Evolutionary conservation across 2,329 filamentous ascomycete species (phyloP).

Genomic region (Arthrobotrys iridis): DNA sequence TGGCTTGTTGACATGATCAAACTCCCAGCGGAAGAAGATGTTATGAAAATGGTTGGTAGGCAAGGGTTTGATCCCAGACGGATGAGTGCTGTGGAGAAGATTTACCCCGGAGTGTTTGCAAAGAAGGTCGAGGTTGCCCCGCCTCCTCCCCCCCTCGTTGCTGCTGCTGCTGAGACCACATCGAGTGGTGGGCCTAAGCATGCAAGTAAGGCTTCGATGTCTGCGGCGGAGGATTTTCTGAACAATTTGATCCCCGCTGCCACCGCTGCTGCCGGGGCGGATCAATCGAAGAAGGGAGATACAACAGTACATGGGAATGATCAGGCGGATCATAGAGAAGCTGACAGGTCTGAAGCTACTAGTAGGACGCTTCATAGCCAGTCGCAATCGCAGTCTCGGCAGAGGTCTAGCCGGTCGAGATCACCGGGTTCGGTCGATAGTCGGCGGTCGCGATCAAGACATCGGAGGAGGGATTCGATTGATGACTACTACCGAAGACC

Average conservation of each 20-base stretch:
- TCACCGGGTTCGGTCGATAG: conserved; percentile 39
- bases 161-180: conserved; percentile 19
- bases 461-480: conserved; percentile 18
- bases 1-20: conserved; percentile 73
- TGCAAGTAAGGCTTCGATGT: conserved; percentile 48
- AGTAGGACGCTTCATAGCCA: conserved; percentile 28
- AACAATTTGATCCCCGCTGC: conserved; percentile 30
- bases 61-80: conserved; percentile 70
- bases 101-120: conserved; percentile 64
- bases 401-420: background rate
- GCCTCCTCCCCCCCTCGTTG: background rate
- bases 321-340: conserved; percentile 8
- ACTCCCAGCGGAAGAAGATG: conserved; percentile 66
- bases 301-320: background rate
- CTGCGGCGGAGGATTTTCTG: conserved; percentile 52
- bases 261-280: background rate
- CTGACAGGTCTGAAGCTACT: conserved; percentile 29
- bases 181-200: conserved; percentile 9
- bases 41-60: conserved; percentile 65
- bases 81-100: conserved; percentile 66
- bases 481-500: conserved; percentile 32
- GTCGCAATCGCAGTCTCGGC: conserved; percentile 19
- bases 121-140: conserved; percentile 25
- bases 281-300: conserved; percentile 11
- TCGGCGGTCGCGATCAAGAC: conserved; percentile 26